These are phyloP conservation scores for Aureobasidium sp. DNA, from an alignment of 2,329 filamentous ascomycete genomes.

Conservation along the genomic window DNA sequence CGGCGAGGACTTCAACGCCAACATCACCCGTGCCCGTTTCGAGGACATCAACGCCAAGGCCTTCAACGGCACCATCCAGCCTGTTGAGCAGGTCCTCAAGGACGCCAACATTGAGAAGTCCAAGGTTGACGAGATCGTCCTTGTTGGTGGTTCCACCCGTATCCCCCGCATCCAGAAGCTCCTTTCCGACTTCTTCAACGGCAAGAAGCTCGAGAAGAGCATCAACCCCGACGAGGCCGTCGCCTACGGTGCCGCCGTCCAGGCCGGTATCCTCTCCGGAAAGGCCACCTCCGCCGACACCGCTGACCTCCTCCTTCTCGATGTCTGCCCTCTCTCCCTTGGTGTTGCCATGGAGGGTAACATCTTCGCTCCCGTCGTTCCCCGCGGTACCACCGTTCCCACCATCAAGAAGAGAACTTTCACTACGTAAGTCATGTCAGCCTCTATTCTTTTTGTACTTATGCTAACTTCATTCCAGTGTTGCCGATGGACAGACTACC, in stretches of 20 bases:
- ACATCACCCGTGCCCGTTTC: constrained; percentile 97
- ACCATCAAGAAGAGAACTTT: constrained; percentile 57
- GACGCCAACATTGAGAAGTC: constrained; percentile 81
- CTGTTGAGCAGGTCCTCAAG: constrained; percentile 93
- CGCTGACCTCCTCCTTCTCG: constrained; percentile 85
- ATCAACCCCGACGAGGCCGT: constrained; percentile 99
- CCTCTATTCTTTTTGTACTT: no score
- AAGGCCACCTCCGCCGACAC: constrained; percentile 96
- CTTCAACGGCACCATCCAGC: constrained; percentile 87
- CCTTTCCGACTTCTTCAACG: constrained; percentile 96
- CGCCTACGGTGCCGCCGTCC: constrained; percentile 95
- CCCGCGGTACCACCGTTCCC: constrained; percentile 42
- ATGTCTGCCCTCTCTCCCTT: constrained; percentile 91
- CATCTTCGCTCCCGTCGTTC: constrained; percentile 92
- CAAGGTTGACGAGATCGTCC: constrained; percentile 94
- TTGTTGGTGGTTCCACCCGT: constrained; percentile 98
- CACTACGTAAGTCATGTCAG: neutral
- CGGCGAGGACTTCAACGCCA: constrained; percentile 93
- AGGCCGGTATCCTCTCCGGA: constrained; percentile 96
- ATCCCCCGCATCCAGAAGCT: constrained; percentile 99
- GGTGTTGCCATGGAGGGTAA: constrained; percentile 99
- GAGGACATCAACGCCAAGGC: constrained; percentile 96
- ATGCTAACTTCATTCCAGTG: constrained; percentile 43
- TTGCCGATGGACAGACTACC: constrained; percentile 63
- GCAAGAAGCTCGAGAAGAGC: constrained; percentile 99